These are phyloP conservation scores for Botrytis medusae DNA, from an alignment of 2,329 filamentous ascomycete species.

Conservation along the genomic window DNA sequence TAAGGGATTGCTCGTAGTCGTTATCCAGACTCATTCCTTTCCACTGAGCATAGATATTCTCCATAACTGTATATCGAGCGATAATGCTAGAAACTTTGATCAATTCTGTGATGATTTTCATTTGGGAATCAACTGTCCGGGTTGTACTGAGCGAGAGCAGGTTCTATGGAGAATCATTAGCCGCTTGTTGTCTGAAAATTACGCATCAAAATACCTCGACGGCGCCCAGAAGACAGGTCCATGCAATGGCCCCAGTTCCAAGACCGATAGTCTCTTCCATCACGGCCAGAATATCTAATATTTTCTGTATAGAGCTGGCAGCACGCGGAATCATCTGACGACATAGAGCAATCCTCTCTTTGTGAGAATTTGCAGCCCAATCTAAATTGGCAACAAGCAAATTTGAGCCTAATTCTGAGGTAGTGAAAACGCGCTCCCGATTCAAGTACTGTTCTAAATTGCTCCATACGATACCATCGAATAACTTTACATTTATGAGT, in stretches of 20 bases:
- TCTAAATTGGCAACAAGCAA: background rate
- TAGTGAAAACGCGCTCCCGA: background rate
- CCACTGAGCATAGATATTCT: slow-evolving; percentile 27
- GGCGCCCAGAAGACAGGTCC: slow-evolving; percentile 14
- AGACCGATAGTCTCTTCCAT: slow-evolving; percentile 21
- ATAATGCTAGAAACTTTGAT: slow-evolving; percentile 21
- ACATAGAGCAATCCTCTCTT: background rate
- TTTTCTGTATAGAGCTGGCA: background rate
- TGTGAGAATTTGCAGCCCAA: background rate
- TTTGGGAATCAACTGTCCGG: background rate
- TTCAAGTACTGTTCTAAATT: background rate
- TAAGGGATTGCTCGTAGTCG: slow-evolving; percentile 18
- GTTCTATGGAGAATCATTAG: background rate
- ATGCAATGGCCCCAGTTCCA: slow-evolving; percentile 17
- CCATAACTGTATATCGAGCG: slow-evolving; percentile 28
- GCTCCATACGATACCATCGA: too few species aligned
- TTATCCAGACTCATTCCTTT: slow-evolving; percentile 20
- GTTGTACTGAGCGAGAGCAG: background rate
- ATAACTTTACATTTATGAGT: background rate
- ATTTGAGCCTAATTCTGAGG: background rate
- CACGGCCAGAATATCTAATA: slow-evolving; percentile 16
- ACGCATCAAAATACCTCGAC: background rate
- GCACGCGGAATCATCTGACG: background rate
- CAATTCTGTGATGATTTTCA: background rate
- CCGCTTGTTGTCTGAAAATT: background rate